A percentile compares a stretch with the other conserved stretches of the same genome.
Evolutionary conservation across 1,284 basidiomycete species (phyloP).

Genomic region (Marasmius sp.): DNA sequence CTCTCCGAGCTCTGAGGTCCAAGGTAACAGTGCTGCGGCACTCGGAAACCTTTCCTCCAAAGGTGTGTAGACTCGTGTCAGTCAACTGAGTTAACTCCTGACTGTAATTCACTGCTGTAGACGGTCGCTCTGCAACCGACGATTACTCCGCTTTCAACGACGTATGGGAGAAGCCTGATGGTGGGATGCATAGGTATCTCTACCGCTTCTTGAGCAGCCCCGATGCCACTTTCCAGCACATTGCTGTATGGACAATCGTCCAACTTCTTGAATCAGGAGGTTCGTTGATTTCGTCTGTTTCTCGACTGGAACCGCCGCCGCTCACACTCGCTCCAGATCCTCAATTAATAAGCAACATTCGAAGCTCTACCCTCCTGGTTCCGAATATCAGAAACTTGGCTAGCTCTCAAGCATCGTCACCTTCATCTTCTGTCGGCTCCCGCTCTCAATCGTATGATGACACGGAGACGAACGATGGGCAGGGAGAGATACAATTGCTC

Average conservation of each 20-base stretch:
- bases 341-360: conserved; percentile 88
- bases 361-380: conserved; percentile 76
- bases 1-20: conserved; percentile 95
- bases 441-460: conserved; percentile 79
- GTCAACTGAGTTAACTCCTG: not conserved
- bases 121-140: conserved; percentile 79
- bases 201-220: conserved; percentile 92
- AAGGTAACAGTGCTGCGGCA: conserved; percentile 97
- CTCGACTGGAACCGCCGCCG: conserved; percentile 8
- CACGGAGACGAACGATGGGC: conserved; percentile 80
- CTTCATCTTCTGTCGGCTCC: conserved; percentile 70
- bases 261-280: conserved; percentile 94
- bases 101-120: conserved; percentile 32
- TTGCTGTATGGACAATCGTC: conserved; percentile 98
- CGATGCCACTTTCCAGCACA: conserved; percentile 99
- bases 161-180: conserved; percentile 97
- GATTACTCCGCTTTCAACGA: conserved; percentile 98
- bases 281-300: conserved; percentile 28
- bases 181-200: conserved; percentile 94
- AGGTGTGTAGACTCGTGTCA: conserved; percentile 47
- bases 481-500: conserved; percentile 85
- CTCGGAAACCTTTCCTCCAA: conserved; percentile 97
- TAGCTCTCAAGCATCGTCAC: conserved; percentile 69
- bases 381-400: conserved; percentile 85
- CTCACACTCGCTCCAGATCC: conserved; percentile 55